Evolutionary conservation across 805 yeast genomes (phyloP).

Genomic region (Candida fluviatilis): DNA sequence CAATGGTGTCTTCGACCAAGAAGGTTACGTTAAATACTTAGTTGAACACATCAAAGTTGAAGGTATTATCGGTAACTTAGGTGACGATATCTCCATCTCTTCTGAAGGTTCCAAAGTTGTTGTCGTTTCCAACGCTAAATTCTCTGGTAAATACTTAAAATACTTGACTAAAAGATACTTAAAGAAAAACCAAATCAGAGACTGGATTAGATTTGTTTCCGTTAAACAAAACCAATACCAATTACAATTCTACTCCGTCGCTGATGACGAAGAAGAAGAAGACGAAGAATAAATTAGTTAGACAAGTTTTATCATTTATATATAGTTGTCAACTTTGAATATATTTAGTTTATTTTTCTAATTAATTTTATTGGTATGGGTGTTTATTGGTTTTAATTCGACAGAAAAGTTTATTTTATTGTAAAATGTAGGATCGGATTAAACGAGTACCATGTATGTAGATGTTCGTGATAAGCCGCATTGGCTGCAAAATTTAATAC

Average conservation of each 20-base stretch:
- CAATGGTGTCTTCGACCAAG: conserved; percentile 96
- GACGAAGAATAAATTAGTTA: conserved; percentile 63
- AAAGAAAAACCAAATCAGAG: conserved; percentile 99
- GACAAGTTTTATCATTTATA: background rate
- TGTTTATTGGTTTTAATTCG: background rate
- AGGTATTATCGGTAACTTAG: conserved; percentile 93
- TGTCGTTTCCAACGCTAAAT: conserved; percentile 87
- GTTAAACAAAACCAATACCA: conserved; percentile 93
- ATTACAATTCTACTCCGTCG: conserved; percentile 98
- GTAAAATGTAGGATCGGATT: no score
- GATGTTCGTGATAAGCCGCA: no score
- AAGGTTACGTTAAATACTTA: conserved; percentile 96
- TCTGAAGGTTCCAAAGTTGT: conserved; percentile 84
- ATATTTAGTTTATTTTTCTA: background rate
- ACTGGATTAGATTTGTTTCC: conserved; percentile 99
- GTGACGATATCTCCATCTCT: conserved; percentile 85
- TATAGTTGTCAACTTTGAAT: background rate
- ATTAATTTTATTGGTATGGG: background rate
- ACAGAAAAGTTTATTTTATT: no score
- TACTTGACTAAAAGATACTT: conserved; percentile 99
- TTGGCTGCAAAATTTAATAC: no score
- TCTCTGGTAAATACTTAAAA: conserved; percentile 99
- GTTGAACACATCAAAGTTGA: conserved; percentile 99
- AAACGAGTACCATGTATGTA: no score
- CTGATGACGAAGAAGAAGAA: conserved; percentile 90